These are phyloP conservation scores for Gleditsia sinensis DNA, from an alignment of 306 rosid species.

Conservation along the genomic window DNA sequence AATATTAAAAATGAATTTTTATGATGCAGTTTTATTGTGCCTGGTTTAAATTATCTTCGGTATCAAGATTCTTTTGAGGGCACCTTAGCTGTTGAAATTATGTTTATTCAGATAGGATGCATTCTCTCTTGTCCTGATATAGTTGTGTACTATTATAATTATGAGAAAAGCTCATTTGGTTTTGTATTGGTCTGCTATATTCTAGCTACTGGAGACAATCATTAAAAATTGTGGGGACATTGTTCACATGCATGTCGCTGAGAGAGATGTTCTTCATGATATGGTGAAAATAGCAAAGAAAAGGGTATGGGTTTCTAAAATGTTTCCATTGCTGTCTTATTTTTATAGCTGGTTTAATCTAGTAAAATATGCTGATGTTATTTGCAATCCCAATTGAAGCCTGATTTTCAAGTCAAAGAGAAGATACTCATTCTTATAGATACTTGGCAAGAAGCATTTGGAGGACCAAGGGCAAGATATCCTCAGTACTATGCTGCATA, in stretches of 20 bases:
- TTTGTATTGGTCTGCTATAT: constrained; percentile 51
- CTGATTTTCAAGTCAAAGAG: constrained; percentile 83
- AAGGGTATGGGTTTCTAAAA: constrained; percentile 61
- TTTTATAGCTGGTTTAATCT: constrained; percentile 28
- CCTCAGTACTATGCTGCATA: constrained; percentile 93
- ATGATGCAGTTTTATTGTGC: not conserved
- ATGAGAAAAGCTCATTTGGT: constrained; percentile 38
- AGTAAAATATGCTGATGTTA: constrained; percentile 36
- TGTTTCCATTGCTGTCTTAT: constrained; percentile 31
- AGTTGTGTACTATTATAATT: constrained; percentile 18
- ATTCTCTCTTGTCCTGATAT: constrained; percentile 10
- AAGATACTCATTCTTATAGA: constrained; percentile 88
- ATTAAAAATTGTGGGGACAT: constrained; percentile 96
- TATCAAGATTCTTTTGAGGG: not conserved
- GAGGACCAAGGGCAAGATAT: constrained; percentile 96
- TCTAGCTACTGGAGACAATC: constrained; percentile 91
- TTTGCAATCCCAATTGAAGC: constrained; percentile 65
- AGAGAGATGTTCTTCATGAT: constrained; percentile 89
- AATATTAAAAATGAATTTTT: not conserved
- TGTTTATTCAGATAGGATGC: not conserved
- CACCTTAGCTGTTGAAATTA: constrained; percentile 15
- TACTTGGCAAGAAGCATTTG: constrained; percentile 99
- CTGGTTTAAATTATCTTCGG: not conserved
- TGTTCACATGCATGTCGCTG: constrained; percentile 98
- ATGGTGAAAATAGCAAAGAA: constrained; percentile 91